phyloP scores from a whole-genome alignment of 2,329 filamentous ascomycete genomes.

The Didymella lethalis region DNA sequence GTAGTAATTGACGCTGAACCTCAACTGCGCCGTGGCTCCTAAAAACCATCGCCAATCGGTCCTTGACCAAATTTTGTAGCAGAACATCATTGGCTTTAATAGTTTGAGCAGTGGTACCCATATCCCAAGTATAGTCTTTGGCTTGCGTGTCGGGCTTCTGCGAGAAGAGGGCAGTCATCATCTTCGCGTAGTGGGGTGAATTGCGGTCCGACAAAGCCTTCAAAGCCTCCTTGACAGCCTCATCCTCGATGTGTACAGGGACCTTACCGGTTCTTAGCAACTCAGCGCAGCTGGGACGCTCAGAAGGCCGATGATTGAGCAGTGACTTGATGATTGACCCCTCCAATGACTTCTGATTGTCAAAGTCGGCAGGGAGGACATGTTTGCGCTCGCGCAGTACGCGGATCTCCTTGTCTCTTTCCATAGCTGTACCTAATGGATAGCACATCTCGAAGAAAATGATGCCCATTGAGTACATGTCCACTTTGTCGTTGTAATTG shows the following conservation, averaged over 20 bases:
- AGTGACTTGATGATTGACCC: conserved; percentile 80
- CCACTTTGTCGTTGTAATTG: conserved; percentile 90
- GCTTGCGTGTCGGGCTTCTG: conserved; percentile 74
- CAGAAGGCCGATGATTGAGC: conserved; percentile 80
- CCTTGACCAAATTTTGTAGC: conserved; percentile 76
- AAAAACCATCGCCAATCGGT: conserved; percentile 79
- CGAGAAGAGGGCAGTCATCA: conserved; percentile 84
- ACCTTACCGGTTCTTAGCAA: conserved; percentile 86
- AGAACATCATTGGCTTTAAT: conserved; percentile 65
- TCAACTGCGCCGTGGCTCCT: conserved; percentile 89
- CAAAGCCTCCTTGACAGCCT: conserved; percentile 84
- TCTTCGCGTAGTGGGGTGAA: conserved; percentile 88
- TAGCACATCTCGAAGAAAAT: conserved; percentile 99
- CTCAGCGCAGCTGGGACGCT: conserved; percentile 82
- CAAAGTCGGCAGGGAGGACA: conserved; percentile 76
- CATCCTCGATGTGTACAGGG: conserved; percentile 90
- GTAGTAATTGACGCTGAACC: conserved; percentile 74
- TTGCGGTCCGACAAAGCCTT: conserved; percentile 80
- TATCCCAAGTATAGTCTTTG: conserved; percentile 70
- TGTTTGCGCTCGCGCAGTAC: conserved; percentile 73
- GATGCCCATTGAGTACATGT: conserved; percentile 97
- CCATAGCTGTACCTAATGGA: conserved; percentile 67
- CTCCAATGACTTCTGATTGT: conserved; percentile 71
- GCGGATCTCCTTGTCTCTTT: conserved; percentile 70
- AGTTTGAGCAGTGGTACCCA: conserved; percentile 44